A percentile compares a stretch with the other conserved stretches of the same genome.
Conservation (phyloP, 2,329 filamentous ascomycete species). For the Neodidymelliopsis sp. region DNA sequence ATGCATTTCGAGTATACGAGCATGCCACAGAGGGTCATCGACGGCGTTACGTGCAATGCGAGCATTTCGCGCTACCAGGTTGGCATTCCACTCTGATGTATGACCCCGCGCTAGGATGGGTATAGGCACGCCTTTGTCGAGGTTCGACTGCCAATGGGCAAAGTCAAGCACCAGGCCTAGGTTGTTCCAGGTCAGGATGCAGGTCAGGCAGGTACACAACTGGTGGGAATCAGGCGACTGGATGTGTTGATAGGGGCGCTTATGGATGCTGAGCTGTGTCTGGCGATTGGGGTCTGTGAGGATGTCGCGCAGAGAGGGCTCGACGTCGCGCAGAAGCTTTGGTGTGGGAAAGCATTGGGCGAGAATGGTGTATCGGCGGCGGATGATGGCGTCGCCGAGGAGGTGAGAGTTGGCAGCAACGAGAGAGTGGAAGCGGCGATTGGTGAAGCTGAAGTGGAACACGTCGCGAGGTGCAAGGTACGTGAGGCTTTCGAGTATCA, state of each 20-base stretch:
- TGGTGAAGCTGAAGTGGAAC: conserved; percentile 55
- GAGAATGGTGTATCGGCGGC: conserved; percentile 59
- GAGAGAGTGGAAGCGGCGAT: conserved; percentile 53
- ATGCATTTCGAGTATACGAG: conserved; percentile 58
- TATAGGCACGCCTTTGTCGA: conserved; percentile 61
- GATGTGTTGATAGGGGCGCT: conserved; percentile 62
- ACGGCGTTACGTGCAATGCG: conserved; percentile 57
- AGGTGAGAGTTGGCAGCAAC: conserved; percentile 54
- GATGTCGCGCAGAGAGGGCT: conserved; percentile 45
- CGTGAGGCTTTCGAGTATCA: conserved; percentile 59
- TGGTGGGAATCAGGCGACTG: conserved; percentile 53
- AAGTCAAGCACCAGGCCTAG: conserved; percentile 64
- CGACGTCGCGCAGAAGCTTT: conserved; percentile 52
- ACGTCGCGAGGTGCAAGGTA: conserved; percentile 61
- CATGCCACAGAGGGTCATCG: conserved; percentile 59
- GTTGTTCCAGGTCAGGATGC: conserved; percentile 64
- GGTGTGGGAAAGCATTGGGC: conserved; percentile 62
- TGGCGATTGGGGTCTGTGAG: conserved; percentile 55
- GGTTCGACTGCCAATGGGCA: conserved; percentile 61
- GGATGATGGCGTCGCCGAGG: conserved; percentile 56
- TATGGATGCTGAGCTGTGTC: conserved; percentile 56
- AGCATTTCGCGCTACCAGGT: conserved; percentile 55
- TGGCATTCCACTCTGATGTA: conserved; percentile 59
- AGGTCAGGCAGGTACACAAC: conserved; percentile 66
- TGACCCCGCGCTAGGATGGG: conserved; percentile 60